Conservation (phyloP, 768 basidiomycete species). For the Collybiopsis luxurians region DNA sequence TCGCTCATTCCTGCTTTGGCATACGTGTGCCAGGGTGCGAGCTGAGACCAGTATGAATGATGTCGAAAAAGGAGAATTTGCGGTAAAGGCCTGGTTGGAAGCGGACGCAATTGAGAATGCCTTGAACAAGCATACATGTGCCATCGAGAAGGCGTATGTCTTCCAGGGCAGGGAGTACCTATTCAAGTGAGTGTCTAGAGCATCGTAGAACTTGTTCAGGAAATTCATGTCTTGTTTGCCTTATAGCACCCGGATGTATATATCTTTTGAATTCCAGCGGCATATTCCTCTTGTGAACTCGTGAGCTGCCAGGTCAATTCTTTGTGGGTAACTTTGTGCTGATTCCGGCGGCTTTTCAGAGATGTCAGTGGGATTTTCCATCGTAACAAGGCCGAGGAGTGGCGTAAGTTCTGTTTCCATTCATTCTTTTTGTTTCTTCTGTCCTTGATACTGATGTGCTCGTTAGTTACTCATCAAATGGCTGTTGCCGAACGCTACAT, state of each 20-base stretch:
- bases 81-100: slow-evolving; percentile 67
- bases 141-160: slow-evolving; percentile 63
- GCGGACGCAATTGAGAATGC: slow-evolving; percentile 63
- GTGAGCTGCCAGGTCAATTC: slow-evolving; percentile 46
- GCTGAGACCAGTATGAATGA: slow-evolving; percentile 37
- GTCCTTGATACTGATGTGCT: too few species aligned
- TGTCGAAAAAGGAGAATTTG: slow-evolving; percentile 57
- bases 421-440: too few species aligned
- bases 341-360: slow-evolving; percentile 22
- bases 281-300: slow-evolving; percentile 57
- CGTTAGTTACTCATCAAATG: slow-evolving; percentile 66
- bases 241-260: slow-evolving; percentile 62
- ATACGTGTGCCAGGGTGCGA: slow-evolving; percentile 65
- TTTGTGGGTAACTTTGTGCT: background rate
- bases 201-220: background rate
- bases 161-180: slow-evolving; percentile 72
- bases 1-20: slow-evolving; percentile 70
- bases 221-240: background rate
- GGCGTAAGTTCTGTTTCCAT: too few species aligned
- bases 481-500: slow-evolving; percentile 58
- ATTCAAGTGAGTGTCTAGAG: slow-evolving; percentile 58
- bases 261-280: slow-evolving; percentile 67
- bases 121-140: slow-evolving; percentile 62
- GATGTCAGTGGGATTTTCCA: slow-evolving; percentile 46
- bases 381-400: slow-evolving; percentile 59